These are phyloP conservation scores for Mucor lusitanicus DNA, from an alignment of 371 early-diverging fungal genomes.

Conservation along the genomic window DNA sequence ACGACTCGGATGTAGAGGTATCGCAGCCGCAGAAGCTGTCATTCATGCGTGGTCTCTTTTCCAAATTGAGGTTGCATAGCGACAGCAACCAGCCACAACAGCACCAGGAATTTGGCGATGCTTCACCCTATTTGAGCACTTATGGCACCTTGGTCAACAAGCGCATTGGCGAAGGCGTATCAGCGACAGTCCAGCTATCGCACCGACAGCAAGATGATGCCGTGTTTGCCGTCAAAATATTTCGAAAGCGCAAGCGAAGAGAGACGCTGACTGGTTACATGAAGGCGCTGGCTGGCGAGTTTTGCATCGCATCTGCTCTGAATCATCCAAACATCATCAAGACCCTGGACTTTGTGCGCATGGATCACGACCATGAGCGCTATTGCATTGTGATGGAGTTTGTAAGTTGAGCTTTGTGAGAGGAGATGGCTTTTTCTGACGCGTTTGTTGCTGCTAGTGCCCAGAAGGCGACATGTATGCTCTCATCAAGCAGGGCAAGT, in stretches of 20 bases:
- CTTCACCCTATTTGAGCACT: conserved; percentile 8
- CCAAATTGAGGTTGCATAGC: neutral
- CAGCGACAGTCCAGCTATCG: conserved; percentile 16
- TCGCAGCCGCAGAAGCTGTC: conserved; percentile 5
- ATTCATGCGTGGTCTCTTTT: conserved; percentile 1
- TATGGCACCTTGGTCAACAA: conserved; percentile 15
- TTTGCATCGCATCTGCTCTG: conserved; percentile 26
- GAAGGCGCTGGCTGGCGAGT: conserved; percentile 46
- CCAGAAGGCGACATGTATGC: conserved; percentile 42
- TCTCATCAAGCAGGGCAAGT: conserved; percentile 28
- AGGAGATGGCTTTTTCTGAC: too few relatives aligned
- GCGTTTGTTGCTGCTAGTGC: conserved; percentile 19
- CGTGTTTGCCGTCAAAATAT: conserved; percentile 41
- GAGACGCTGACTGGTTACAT: conserved; percentile 29
- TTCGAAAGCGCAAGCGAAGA: conserved; percentile 35
- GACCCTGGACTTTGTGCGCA: conserved; percentile 34
- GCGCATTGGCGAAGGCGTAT: conserved; percentile 21
- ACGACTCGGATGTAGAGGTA: neutral
- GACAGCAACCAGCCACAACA: neutral
- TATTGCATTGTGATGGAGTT: conserved; percentile 50
- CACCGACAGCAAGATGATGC: neutral
- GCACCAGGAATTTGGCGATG: conserved; percentile 2
- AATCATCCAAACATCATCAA: conserved; percentile 27
- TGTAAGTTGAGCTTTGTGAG: too few relatives aligned
- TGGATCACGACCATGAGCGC: conserved; percentile 33